phyloP scores from a whole-genome alignment of 2,329 filamentous ascomycete species.

The Aspergillus caelatus region DNA sequence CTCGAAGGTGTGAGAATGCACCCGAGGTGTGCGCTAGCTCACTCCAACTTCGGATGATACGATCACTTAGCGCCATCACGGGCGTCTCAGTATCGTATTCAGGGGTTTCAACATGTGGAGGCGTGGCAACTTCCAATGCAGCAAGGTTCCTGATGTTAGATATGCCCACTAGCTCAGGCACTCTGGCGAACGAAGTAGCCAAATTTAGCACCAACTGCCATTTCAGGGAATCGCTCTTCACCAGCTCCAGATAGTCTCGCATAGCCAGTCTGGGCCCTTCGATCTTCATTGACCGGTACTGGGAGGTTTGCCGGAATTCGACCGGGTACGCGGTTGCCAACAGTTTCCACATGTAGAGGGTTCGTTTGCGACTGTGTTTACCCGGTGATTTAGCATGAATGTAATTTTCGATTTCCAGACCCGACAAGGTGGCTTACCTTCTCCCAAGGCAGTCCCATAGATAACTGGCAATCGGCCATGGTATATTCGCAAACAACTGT shows the following conservation, averaged over 20 bases:
- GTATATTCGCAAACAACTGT: constrained; percentile 40
- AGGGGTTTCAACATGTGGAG: constrained; percentile 16
- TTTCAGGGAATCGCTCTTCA: constrained; percentile 32
- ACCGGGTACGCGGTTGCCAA: constrained; percentile 40
- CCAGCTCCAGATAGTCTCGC: constrained; percentile 37
- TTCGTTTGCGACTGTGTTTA: constrained; percentile 26
- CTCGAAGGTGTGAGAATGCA: constrained; percentile 42
- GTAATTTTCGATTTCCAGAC: not conserved
- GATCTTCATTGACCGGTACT: constrained; percentile 36
- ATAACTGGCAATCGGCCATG: constrained; percentile 43
- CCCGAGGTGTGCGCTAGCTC: constrained; percentile 35
- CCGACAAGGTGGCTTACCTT: constrained; percentile 31
- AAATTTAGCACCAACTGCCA: constrained; percentile 44
- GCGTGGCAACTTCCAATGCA: constrained; percentile 39
- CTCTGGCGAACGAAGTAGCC: constrained; percentile 31
- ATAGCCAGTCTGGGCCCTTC: constrained; percentile 32
- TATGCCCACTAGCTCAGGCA: constrained; percentile 42
- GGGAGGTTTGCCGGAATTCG: constrained; percentile 33
- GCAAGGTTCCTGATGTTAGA: constrained; percentile 43
- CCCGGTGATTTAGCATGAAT: not conserved
- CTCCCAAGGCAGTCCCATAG: constrained; percentile 42
- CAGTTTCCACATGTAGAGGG: constrained; percentile 49
- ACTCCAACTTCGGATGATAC: constrained; percentile 46
- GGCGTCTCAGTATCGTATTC: constrained; percentile 16
- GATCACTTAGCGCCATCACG: constrained; percentile 36